Evolutionary conservation across 1,139 yeast species (phyloP).

Genomic region (Kodamaea sp.): DNA sequence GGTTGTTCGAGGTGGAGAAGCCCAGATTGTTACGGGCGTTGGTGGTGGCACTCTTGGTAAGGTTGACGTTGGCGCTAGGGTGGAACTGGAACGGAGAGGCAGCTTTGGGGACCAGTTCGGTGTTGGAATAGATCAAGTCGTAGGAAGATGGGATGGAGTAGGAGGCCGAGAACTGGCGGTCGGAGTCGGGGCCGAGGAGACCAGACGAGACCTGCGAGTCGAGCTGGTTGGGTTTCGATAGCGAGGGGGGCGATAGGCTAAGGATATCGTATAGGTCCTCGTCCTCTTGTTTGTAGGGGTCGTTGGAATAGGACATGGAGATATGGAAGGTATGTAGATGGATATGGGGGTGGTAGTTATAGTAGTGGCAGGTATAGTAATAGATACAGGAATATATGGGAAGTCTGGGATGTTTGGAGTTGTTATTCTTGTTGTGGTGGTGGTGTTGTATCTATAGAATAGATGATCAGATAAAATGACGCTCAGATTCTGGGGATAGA

Average conservation of each 20-base stretch:
- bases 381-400: neutral
- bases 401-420: neutral
- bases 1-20: neutral
- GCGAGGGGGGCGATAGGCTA: constrained; percentile 14
- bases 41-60: neutral
- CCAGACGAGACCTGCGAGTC: constrained; percentile 2
- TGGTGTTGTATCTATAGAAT: too few relatives aligned
- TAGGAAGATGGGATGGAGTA: neutral
- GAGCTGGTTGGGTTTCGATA: constrained; percentile 1
- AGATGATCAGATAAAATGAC: too few relatives aligned
- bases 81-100: constrained; percentile 1
- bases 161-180: neutral
- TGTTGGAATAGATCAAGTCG: neutral
- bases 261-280: constrained; percentile 15
- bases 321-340: neutral
- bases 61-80: constrained; percentile 7
- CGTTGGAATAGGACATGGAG: neutral
- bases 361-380: neutral
- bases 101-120: neutral
- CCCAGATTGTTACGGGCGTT: neutral
- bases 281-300: constrained; percentile 5
- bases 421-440: too few relatives aligned
- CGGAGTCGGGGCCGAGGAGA: neutral
- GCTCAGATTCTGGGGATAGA: too few relatives aligned
- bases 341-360: neutral